Evolutionary conservation across 2,329 filamentous ascomycete genomes (phyloP).

Genomic region (Calonectria pteridis): DNA sequence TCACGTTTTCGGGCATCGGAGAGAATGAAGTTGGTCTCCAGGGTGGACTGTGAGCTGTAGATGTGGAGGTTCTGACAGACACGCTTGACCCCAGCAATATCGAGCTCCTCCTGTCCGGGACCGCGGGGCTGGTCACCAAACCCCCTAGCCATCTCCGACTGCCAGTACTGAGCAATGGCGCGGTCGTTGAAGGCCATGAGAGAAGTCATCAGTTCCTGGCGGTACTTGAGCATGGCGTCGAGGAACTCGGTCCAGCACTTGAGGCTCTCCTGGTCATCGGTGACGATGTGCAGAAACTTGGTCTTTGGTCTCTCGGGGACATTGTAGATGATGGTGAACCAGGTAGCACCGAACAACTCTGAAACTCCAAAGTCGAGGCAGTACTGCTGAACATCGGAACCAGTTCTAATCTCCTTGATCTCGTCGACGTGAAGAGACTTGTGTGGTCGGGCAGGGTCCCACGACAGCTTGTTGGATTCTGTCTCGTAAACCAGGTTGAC

Average conservation of each 20-base stretch:
- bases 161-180: constrained; percentile 88
- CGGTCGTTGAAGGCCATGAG: constrained; percentile 87
- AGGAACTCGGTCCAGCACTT: constrained; percentile 87
- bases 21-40: constrained; percentile 79
- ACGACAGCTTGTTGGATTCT: constrained; percentile 87
- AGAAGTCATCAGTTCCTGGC: constrained; percentile 91
- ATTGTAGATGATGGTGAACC: constrained; percentile 92
- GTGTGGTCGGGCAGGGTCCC: constrained; percentile 82
- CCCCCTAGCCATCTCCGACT: constrained; percentile 81
- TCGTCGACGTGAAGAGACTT: constrained; percentile 96
- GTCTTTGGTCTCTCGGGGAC: constrained; percentile 83
- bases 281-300: constrained; percentile 90
- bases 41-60: constrained; percentile 81
- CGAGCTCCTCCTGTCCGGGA: constrained; percentile 76
- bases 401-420: constrained; percentile 89
- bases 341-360: constrained; percentile 75
- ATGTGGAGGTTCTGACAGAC: constrained; percentile 93
- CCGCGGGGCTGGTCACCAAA: constrained; percentile 64
- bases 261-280: constrained; percentile 78
- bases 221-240: constrained; percentile 85
- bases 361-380: constrained; percentile 84
- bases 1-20: constrained; percentile 76
- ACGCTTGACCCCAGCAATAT: constrained; percentile 82
- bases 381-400: constrained; percentile 88
- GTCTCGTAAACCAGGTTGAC: constrained; percentile 81